These are phyloP conservation scores for Geranium brycei DNA, from an alignment of 345 rosid genomes.

Conservation along the genomic window DNA sequence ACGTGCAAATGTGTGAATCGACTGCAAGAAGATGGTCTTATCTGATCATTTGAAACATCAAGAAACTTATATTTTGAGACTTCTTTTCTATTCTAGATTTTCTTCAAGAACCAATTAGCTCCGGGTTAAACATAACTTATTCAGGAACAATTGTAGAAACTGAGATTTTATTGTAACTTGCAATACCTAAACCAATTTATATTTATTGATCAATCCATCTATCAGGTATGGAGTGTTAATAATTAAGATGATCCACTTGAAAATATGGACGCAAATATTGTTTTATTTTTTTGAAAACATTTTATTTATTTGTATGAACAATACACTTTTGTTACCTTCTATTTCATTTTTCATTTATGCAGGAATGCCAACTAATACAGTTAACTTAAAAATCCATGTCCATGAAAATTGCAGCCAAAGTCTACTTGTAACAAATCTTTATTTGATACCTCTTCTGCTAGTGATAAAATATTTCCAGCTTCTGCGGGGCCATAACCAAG, in stretches of 20 bases:
- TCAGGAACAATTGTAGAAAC: not conserved
- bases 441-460: conserved; percentile 74
- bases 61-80: not conserved
- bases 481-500: conserved; percentile 57
- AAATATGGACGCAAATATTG: too few relatives aligned
- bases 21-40: too few relatives aligned
- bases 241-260: too few relatives aligned
- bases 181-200: not conserved
- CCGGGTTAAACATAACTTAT: not conserved
- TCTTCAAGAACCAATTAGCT: not conserved
- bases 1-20: too few relatives aligned
- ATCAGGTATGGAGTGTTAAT: not conserved
- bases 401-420: not conserved
- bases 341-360: not conserved
- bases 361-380: not conserved
- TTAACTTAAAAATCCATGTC: not conserved
- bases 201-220: not conserved
- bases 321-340: not conserved
- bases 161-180: too few relatives aligned
- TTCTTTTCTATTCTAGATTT: not conserved
- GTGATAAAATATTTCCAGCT: conserved; percentile 43
- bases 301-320: too few relatives aligned
- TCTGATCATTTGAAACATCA: not conserved
- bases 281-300: not conserved
- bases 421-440: not conserved